Evolutionary conservation across 169 alveolate genomes (phyloP), one percentile per base, ranked within the genome.

Genomic region (Amoebophrya sp.): DNA sequence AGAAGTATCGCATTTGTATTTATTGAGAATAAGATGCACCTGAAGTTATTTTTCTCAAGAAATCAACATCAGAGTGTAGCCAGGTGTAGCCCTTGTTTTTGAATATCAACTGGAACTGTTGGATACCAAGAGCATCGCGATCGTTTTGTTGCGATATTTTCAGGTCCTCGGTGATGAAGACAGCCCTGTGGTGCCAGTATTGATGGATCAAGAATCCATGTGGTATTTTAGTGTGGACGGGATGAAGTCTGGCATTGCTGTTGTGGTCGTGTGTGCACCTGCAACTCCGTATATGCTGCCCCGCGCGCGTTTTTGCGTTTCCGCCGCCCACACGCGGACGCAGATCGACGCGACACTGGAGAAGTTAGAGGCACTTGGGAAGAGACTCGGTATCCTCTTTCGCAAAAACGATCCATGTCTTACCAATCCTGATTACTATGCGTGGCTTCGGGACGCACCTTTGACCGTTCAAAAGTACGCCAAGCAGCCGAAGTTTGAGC

Each of bases 231-330:
- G 33, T 18, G 83, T 65, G 83, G n/a, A 65, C 2, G 83, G 83
- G 39, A 65, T 65, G 83, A 1, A 65, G 83, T 36, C 0, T 29
- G 83, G 83, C 83, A 36, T 65, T 10, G 91, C 91, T 34, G 18
- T 83, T 34, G 41, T 36, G 54, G 78, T 41, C 76, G 92, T 90
- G 40, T 53, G 92, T 41, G 53, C 53, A 23, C 92, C 92, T 0
- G 92, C 92, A 6, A 90, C 92, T 0, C 92, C 92, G 26, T 53
- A 41, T 24, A 90, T 90, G n/a, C 78, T 90, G 92, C 65, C 92
- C 65, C 92, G 92, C 23, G 92, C 92, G 41, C 77, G 92, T 26
- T 90, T 90, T n/a, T 90, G 92, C 65, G 92, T 90, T 36, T 41
- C 83, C 78, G 92, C 92, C 29, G 55, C 83, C 36, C 92, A 90